Evolutionary conservation across 1,284 basidiomycete genomes (phyloP), one percentile per base, ranked within the genome.

Genomic region (Ceratobasidium sp.): DNA sequence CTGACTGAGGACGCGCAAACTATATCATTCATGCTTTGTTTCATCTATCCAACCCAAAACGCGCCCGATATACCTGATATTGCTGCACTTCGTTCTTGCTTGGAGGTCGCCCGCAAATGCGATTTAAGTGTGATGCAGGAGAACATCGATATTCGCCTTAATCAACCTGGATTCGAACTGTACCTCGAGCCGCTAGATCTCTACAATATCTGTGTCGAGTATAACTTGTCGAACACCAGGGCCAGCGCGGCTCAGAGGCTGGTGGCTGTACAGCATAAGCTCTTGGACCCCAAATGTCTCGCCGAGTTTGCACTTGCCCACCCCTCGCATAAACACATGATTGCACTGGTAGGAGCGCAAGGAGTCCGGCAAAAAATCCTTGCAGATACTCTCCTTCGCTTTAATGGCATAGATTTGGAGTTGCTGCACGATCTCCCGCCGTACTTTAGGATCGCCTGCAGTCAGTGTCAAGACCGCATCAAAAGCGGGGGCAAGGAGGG

Each of bases 11-110:
- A 56, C 51, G 65, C 65, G 6, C n/a, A 41, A 56, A 24, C 49
- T 27, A 54, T 68, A 56, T 68, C 65, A 7, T 19, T 46, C 65
- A 56, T 68, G 51, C 37, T 68, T 29, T n/a, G 41, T 41, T 68
- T 56, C 37, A 43, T 68, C 11, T 56, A 56, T 56, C 37, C 65
- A 3, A 56, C 37, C 24, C 51, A 14, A n/a, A 29, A 56, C 37
- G 51, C 51, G n/a, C 65, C 51, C n/a, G 14, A 39, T 19, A 37
- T 68, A 49, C n/a, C 49, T 1, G 29, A 41, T 37, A 14, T 34
- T 9, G 66, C 27, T n/a, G 39, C 24, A 14, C 71, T 63, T 22
- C 54, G 31, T 8, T 2, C 29, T 41, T 72, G 58, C 56, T 46
- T 73, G 43, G 27, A 49, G 2, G 27, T 63, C 19, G 37, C 69